Percentiles rank a stretch among this genome's conserved stretches.
phyloP scores from a whole-genome alignment of 805 yeast genomes.

The Naumovozyma dairenensis region DNA sequence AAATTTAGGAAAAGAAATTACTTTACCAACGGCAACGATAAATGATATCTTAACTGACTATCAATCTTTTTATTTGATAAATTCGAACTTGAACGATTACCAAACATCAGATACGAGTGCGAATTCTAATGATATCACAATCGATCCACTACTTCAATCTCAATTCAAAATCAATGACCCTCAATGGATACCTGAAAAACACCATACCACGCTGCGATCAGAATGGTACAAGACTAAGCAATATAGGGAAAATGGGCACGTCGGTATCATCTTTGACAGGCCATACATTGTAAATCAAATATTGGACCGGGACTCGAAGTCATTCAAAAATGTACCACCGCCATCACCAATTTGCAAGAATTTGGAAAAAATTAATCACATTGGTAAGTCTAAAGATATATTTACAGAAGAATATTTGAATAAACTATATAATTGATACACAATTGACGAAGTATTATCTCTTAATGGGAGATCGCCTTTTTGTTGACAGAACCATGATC shows the following conservation, averaged over 20 bases:
- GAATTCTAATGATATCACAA: not conserved
- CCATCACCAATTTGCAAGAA: conserved; percentile 49
- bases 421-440: not conserved
- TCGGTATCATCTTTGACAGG: conserved; percentile 31
- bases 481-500: no score
- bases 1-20: conserved; percentile 36
- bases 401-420: conserved; percentile 7
- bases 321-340: conserved; percentile 19
- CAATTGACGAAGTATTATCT: no score
- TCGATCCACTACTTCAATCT: conserved; percentile 22
- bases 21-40: conserved; percentile 39
- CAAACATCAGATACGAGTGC: conserved; percentile 13
- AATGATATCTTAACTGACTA: conserved; percentile 35
- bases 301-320: conserved; percentile 14
- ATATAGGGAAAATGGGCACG: conserved; percentile 29
- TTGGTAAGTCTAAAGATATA: conserved; percentile 26
- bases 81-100: conserved; percentile 20
- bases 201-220: conserved; percentile 2
- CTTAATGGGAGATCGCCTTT: no score
- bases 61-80: conserved; percentile 28
- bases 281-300: conserved; percentile 36
- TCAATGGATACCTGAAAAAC: conserved; percentile 13
- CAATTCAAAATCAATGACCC: conserved; percentile 27
- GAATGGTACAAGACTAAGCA: conserved; percentile 20
- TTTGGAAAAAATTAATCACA: conserved; percentile 50